Conservation (phyloP, 768 basidiomycete species). For the Pleurotus sapidus region DNA sequence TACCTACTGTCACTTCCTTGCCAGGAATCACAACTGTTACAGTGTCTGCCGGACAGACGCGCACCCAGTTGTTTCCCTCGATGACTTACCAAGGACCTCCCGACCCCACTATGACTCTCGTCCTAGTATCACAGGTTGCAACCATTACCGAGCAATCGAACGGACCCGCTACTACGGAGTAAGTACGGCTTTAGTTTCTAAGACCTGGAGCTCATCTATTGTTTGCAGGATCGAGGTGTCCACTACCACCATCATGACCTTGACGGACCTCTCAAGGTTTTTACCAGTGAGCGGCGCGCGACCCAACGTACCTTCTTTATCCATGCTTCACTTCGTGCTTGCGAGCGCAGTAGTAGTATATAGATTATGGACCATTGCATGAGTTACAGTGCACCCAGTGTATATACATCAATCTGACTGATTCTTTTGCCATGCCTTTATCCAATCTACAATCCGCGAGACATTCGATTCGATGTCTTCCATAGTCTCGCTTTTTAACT, state of each 20-base stretch:
- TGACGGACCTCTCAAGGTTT: conserved; percentile 10
- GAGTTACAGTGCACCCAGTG: too few relatives aligned
- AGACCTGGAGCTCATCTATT: background rate
- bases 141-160: background rate
- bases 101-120: background rate
- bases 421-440: conserved; percentile 63
- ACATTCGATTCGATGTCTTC: conserved; percentile 88
- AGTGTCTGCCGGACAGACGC: background rate
- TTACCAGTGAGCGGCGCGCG: conserved; percentile 10
- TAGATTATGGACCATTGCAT: too few relatives aligned
- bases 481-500: conserved; percentile 70
- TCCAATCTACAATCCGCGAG: conserved; percentile 86
- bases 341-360: background rate
- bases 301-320: background rate
- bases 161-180: background rate
- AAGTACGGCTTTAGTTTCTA: background rate
- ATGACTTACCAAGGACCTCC: background rate
- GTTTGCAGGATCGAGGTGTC: conserved; percentile 9
- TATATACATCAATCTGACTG: conserved; percentile 16
- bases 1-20: conserved; percentile 6
- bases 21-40: conserved; percentile 1
- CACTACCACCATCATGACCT: conserved; percentile 9
- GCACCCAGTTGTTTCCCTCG: background rate
- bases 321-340: background rate
- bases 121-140: background rate